phyloP scores from a whole-genome alignment of 495 filamentous ascomycete species.

The Lindgomyces ingoldianus region DNA sequence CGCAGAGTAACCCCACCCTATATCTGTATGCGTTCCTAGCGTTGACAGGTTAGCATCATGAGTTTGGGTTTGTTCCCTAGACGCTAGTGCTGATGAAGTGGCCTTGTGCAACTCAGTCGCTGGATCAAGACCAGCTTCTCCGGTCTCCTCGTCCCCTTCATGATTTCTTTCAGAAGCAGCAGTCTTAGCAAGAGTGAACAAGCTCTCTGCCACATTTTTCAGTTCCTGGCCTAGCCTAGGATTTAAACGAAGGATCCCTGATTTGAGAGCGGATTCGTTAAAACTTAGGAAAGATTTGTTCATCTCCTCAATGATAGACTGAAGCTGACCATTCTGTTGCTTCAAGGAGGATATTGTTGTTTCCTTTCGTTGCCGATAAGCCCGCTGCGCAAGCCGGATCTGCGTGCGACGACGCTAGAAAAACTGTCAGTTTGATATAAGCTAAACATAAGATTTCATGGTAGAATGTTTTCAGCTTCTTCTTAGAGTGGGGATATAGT shows the following conservation, averaged over 20 bases:
- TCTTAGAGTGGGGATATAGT: no score
- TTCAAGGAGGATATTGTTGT: conserved; percentile 74
- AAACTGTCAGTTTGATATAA: conserved; percentile 12
- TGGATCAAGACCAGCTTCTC: conserved; percentile 14
- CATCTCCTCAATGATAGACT: conserved; percentile 70
- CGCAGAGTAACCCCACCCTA: conserved; percentile 31
- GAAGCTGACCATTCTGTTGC: conserved; percentile 63
- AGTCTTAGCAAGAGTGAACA: conserved; percentile 49
- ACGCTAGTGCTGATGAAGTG: neutral
- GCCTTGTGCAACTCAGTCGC: conserved; percentile 27
- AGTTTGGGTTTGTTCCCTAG: neutral
- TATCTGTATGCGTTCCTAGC: conserved; percentile 1
- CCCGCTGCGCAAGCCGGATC: conserved; percentile 80
- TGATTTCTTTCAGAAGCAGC: conserved; percentile 39
- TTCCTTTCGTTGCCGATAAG: conserved; percentile 83
- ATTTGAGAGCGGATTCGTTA: conserved; percentile 60
- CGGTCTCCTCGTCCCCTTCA: conserved; percentile 42
- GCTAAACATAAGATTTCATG: no score
- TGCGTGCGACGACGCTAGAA: conserved; percentile 80
- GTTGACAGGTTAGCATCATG: neutral
- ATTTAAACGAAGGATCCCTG: conserved; percentile 47
- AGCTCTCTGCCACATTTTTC: conserved; percentile 51
- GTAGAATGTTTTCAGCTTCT: no score
- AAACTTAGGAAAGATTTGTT: conserved; percentile 71
- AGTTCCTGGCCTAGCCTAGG: conserved; percentile 47